Base-by-base conservation (phyloP, 352 stramenopile species). In the Pythium folliculosum region DNA sequence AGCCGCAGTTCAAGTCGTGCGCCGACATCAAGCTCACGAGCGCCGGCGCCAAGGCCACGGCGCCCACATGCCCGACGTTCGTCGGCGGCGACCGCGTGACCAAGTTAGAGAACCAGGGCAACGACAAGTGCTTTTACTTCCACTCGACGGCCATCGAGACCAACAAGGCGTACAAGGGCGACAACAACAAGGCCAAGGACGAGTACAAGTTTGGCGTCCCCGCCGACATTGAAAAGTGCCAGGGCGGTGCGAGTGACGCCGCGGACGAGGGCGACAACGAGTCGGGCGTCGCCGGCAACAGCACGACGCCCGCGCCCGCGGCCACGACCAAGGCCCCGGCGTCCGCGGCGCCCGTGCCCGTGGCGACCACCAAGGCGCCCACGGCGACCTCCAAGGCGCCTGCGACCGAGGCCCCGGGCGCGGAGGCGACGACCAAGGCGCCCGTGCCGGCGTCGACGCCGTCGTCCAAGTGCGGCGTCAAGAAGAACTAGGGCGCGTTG, bases 61-160 rank as follows among this genome's bases (percentile, higher is more conserved):
- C 54, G 50, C 55, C 63, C 2, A 37, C 25, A 4, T 70, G 65
- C 22, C 56, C 65, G 19, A 67, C 65, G 19, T 66, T 71, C 35
- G 51, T 67, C 13, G 65, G 65, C 25, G 65, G 65, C 16, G 65
- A 71, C 50, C 65, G 65, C 23, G 57, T 71, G 25, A 60, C 32
- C 43, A 65, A 71, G 57, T 32, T 65, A 44, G 30, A 71, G 57
- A 57, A 59, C 40, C 56, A 67, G 17, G 52, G 37, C n/a, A 53
- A 53, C 43, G 57, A 71, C 59, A 53, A 65, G 50, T 71, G 65
- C 51, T 67, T 71, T 27, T 71, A 71, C 57, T 71, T 67, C 38
- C 48, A 67, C 65, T 54, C n/a, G 23, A 71, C 43, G 12, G 50
- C 59, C 21, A 71, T 71, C 21, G 64, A 32, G 38, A 63, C 35